phyloP scores from a whole-genome alignment of 2,329 filamentous ascomycete species.

The Cladophialophora psammophila region DNA sequence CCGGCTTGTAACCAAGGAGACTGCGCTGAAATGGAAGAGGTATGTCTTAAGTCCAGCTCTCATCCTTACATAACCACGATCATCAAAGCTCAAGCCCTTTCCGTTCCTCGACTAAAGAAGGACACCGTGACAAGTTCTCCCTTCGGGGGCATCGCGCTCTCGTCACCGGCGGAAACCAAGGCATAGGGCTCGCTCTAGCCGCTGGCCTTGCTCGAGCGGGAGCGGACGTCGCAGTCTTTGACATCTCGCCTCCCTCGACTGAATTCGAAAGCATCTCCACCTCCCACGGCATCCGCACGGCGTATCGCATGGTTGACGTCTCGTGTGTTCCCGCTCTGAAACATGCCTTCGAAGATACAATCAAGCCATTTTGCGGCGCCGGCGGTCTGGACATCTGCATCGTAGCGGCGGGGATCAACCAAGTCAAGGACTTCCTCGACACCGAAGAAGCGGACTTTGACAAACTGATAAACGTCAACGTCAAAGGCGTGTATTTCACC shows the following conservation, averaged over 20 bases:
- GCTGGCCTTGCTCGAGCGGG: slow-evolving; percentile 10
- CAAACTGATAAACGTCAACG: slow-evolving; percentile 3
- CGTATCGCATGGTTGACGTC: slow-evolving; percentile 12
- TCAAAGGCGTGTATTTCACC: slow-evolving; percentile 16
- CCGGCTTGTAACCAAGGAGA: not conserved
- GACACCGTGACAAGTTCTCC: slow-evolving; percentile 42
- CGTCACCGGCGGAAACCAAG: slow-evolving; percentile 51
- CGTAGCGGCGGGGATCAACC: slow-evolving; percentile 10
- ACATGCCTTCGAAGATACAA: slow-evolving; percentile 5
- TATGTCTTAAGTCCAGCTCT: not conserved
- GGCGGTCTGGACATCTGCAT: slow-evolving; percentile 12
- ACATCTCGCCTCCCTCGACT: slow-evolving; percentile 8
- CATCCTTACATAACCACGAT: not conserved
- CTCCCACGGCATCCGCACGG: slow-evolving; percentile 5
- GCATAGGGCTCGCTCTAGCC: slow-evolving; percentile 49
- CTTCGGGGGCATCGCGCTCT: slow-evolving; percentile 48
- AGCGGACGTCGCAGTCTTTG: slow-evolving; percentile 5
- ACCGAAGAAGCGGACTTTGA: slow-evolving; percentile 14
- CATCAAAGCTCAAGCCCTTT: not conserved
- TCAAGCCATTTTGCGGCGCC: slow-evolving; percentile 4
- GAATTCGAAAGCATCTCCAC: slow-evolving; percentile 9
- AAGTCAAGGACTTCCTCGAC: slow-evolving; percentile 3
- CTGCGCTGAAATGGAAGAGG: not conserved
- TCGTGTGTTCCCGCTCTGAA: slow-evolving; percentile 6
- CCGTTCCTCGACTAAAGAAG: not conserved